Evolutionary conservation across 257 asterid genomes (phyloP), one percentile per base, ranked within the genome.

Genomic region (Solanum ahanhuiri): DNA sequence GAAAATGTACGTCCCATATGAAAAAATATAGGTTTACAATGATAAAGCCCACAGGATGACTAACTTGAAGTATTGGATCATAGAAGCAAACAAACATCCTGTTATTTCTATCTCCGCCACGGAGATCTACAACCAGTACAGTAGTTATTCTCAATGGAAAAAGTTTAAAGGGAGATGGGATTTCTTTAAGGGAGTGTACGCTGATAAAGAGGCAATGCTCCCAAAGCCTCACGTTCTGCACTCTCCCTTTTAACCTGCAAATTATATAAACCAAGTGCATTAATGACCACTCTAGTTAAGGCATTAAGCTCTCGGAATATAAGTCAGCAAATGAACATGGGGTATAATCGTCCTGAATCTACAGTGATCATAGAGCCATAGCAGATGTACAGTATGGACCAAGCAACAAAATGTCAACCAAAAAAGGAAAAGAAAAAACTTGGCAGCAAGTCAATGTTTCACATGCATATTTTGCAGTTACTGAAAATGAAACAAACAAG

Each of bases 171-270:
- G 30, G 67, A 48, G 30, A 51, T 51, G 28, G 37, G 75, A 64
- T 57, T 87, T 82, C 86, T 86, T 96, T 84, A 96, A 20, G 99
- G 98, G 87, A 96, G 33, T 66, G 96, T 88, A 54, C 99, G 98
- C 92, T 96, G 98, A 86, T 95, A 95, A 86, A 96, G 98, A 51
- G 99, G 98, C 90, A 90, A 90, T n/a, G 93, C 99, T 77, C 98
- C 98, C n/a, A 95, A 93, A 37, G 97, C 96, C 91, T 93, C 94
- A 18, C 98, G 98, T 89, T 96, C 99, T 48, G 98, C 98, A 2
- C 85, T 90, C 94, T 96, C 99, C 85, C 91, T 93, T 90, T 96
- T 94, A 73, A 96, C 95, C 99, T 96, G 94, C 79, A 89, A 82
- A 63, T 81, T 69, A 41, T 60, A 43, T 9, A 25, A 18, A 33